Percentiles rank a stretch among this genome's conserved stretches.
Evolutionary conservation across 2,329 filamentous ascomycete genomes (phyloP).

Genomic region (Immersiporthe knoxdaviesiana): DNA sequence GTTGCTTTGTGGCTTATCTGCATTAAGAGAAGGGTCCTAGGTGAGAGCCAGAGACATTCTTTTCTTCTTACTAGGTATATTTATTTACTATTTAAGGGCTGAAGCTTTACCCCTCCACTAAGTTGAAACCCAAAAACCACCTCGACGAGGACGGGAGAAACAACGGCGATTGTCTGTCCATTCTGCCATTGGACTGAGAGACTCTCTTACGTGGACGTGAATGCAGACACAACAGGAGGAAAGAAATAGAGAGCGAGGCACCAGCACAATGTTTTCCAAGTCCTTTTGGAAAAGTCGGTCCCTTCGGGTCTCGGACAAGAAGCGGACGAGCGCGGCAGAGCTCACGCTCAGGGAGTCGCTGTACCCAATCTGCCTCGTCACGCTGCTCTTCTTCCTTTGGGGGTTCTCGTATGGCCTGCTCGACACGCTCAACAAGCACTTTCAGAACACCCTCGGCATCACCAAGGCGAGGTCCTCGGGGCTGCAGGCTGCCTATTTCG

Average conservation of each 20-base stretch:
- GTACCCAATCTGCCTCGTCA: constrained; percentile 68
- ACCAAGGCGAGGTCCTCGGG: constrained; percentile 61
- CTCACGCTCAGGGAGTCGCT: constrained; percentile 70
- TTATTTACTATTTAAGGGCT: no score
- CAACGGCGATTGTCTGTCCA: no score
- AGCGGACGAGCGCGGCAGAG: constrained; percentile 51
- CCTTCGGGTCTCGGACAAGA: constrained; percentile 47
- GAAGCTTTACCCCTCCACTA: background rate
- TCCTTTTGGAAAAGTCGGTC: constrained; percentile 50
- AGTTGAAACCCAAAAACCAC: no score
- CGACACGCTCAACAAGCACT: constrained; percentile 58
- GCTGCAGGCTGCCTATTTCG: constrained; percentile 67
- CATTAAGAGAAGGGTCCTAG: background rate
- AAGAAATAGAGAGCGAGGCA: background rate
- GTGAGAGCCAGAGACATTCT: no score
- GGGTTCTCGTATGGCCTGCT: constrained; percentile 61
- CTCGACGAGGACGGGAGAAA: background rate
- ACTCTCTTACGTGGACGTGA: background rate
- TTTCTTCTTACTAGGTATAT: no score
- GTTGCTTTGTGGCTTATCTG: background rate
- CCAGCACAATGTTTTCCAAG: constrained; percentile 46
- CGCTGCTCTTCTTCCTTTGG: constrained; percentile 68
- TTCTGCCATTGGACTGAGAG: background rate
- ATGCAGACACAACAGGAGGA: background rate
- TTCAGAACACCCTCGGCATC: constrained; percentile 59